Percentiles rank a stretch among this genome's conserved stretches.
phyloP scores from a whole-genome alignment of 2,329 filamentous ascomycete genomes.

The Sarocladium brachiariae region DNA sequence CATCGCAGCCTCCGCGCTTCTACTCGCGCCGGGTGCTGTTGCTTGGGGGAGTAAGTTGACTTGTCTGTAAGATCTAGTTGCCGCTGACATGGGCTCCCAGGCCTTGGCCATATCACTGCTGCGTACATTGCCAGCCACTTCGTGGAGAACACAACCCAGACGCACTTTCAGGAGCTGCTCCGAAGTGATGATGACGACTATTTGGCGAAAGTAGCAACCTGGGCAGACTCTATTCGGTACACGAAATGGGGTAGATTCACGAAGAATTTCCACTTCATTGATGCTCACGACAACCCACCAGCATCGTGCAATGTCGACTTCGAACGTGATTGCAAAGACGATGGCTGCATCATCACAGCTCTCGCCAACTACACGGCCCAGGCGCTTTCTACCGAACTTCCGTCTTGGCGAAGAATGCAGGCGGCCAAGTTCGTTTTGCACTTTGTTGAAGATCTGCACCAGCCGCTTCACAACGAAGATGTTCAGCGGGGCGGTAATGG shows the following conservation, averaged over 20 bases:
- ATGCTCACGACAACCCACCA: constrained; percentile 58
- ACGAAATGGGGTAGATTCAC: constrained; percentile 56
- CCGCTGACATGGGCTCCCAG: constrained; percentile 23
- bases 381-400: constrained; percentile 39
- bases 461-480: constrained; percentile 60
- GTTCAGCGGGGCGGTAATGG: constrained; percentile 60
- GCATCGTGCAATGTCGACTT: constrained; percentile 49
- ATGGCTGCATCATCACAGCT: constrained; percentile 56
- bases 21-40: constrained; percentile 25
- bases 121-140: constrained; percentile 57
- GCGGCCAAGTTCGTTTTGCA: constrained; percentile 62
- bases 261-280: constrained; percentile 61
- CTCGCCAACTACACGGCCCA: constrained; percentile 55
- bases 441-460: constrained; percentile 65
- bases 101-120: constrained; percentile 59
- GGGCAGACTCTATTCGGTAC: constrained; percentile 62
- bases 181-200: constrained; percentile 48
- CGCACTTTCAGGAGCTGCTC: constrained; percentile 52
- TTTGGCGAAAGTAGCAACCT: constrained; percentile 56
- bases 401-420: constrained; percentile 41
- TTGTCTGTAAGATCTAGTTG: constrained; percentile 3
- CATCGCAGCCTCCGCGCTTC: constrained; percentile 20
- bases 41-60: constrained; percentile 35
- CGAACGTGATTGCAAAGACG: constrained; percentile 53
- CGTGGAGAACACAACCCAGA: constrained; percentile 47